Percentiles rank a stretch among this genome's conserved stretches.
phyloP scores from a whole-genome alignment of 1,139 yeast species.

The Groenewaldozyma sp. region DNA sequence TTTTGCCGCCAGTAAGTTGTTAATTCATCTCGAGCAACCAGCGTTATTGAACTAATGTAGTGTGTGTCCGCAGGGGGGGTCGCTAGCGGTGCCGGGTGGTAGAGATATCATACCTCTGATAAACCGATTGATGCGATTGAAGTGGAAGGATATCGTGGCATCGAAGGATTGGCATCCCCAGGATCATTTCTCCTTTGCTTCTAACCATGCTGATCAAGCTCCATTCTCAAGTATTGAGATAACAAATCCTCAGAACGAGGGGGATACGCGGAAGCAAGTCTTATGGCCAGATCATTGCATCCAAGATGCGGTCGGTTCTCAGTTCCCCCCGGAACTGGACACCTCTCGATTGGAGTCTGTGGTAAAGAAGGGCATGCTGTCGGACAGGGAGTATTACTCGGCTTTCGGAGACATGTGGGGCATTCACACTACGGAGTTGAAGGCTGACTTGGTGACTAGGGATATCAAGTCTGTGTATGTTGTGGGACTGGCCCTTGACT shows the following conservation, averaged over 20 bases:
- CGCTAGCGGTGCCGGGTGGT: conserved; percentile 65
- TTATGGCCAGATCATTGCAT: conserved; percentile 93
- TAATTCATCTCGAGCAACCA: too few species aligned
- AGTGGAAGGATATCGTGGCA: conserved; percentile 60
- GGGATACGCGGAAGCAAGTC: conserved; percentile 24
- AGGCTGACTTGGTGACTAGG: conserved; percentile 35
- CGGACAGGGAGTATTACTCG: conserved; percentile 80
- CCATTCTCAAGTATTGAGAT: conserved; percentile 45
- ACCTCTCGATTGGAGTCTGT: conserved; percentile 26
- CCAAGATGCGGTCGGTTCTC: conserved; percentile 58
- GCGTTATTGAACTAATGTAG: too few species aligned
- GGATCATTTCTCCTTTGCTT: conserved; percentile 74
- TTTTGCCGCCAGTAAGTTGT: conserved; percentile 49
- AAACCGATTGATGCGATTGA: conserved; percentile 32
- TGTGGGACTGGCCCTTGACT: conserved; percentile 82
- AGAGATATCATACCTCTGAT: conserved; percentile 47
- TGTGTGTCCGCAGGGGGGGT: conserved; percentile 43
- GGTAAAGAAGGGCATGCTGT: conserved; percentile 61
- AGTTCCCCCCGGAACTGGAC: conserved; percentile 43
- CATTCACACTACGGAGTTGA: conserved; percentile 58
- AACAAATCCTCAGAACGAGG: conserved; percentile 40
- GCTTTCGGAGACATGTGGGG: conserved; percentile 80
- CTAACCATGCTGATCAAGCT: conserved; percentile 43
- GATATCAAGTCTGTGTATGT: conserved; percentile 54
- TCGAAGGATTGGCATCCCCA: conserved; percentile 88